Evolutionary conservation across 352 stramenopile species (phyloP), one percentile per base, ranked within the genome.

Genomic region (Phytophthora tentaculata): DNA sequence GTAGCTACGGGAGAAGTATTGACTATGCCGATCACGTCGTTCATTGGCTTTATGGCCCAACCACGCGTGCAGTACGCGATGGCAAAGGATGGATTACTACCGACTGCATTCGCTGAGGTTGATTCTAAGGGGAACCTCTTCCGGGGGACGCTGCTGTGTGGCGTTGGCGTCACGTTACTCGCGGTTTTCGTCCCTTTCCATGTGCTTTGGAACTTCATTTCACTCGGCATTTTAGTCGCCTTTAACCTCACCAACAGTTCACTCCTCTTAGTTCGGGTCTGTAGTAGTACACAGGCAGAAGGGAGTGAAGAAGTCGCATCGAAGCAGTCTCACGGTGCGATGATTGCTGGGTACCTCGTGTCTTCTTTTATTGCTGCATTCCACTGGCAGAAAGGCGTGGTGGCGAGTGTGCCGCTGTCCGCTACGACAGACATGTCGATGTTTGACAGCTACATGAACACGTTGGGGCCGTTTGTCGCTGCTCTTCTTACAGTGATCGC

Each of bases 31-130:
- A 90, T 99, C 39, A 97, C 97, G n/a, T 90, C 97, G 7, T 89
- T 99, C 37, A 97, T 99, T 32, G 95, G 91, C 13, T 97, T 98
- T 41, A 73, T 98, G 26, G 94, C 96, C 4, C 96, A 99, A 68
- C 96, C 95, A 4, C 81, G 93, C 6, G 83, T 95, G 45, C 78
- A 89, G 64, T 98, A 94, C 68, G 94, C 95, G 1, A 96, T 98
- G 88, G 90, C 94, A 1, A 89, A 91, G 28, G 97, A 99, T 71
- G 96, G 96, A 1, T 73, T 99, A 4, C 62, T 99, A 29, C 96
- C 97, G 0, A 50, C 49, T 5, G 69, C 92, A 13, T 98, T 99
- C 81, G 83, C 84, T 0, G 28, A 67, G 1, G 67, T 96, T 3
- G 86, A 96, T 65, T 50, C 43, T 2, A 81, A 91, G 17, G 88